Conservation (phyloP, 1,139 yeast species). For the Yamadazyma spencermartinsiae region DNA sequence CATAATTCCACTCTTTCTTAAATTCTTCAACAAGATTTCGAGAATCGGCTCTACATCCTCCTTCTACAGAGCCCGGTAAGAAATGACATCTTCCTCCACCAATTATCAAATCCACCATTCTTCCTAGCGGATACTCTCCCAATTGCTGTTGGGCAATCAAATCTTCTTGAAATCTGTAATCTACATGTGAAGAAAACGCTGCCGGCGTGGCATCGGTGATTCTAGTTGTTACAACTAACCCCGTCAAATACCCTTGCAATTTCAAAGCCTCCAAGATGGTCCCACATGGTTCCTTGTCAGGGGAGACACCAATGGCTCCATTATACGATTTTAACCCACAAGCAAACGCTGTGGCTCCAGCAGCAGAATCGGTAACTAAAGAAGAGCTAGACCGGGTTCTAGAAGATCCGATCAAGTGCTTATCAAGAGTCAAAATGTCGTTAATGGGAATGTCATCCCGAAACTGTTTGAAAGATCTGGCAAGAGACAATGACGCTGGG, state of each 20-base stretch:
- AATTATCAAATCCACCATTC: slow-evolving; percentile 74
- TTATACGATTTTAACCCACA: slow-evolving; percentile 78
- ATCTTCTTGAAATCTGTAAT: slow-evolving; percentile 72
- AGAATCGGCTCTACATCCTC: slow-evolving; percentile 69
- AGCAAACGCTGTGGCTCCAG: slow-evolving; percentile 90
- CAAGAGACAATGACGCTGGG: slow-evolving; percentile 73
- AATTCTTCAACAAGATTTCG: slow-evolving; percentile 67
- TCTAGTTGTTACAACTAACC: slow-evolving; percentile 84
- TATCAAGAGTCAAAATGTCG: slow-evolving; percentile 61
- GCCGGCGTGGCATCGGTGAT: slow-evolving; percentile 83
- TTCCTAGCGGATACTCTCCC: slow-evolving; percentile 75
- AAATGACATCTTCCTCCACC: slow-evolving; percentile 91
- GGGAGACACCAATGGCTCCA: slow-evolving; percentile 81
- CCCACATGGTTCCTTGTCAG: slow-evolving; percentile 68
- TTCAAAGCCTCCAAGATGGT: slow-evolving; percentile 84
- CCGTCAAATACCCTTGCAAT: slow-evolving; percentile 72
- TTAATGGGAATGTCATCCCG: slow-evolving; percentile 50
- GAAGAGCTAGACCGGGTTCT: slow-evolving; percentile 75
- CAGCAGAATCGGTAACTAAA: slow-evolving; percentile 85
- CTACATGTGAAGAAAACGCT: slow-evolving; percentile 76
- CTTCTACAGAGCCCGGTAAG: slow-evolving; percentile 39
- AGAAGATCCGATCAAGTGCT: slow-evolving; percentile 71
- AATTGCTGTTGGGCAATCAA: slow-evolving; percentile 82
- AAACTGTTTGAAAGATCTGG: slow-evolving; percentile 68
- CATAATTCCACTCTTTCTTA: slow-evolving; percentile 56